Evolutionary conservation across 2,329 filamentous ascomycete species (phyloP).

Genomic region (Clarireedia hainanense): DNA sequence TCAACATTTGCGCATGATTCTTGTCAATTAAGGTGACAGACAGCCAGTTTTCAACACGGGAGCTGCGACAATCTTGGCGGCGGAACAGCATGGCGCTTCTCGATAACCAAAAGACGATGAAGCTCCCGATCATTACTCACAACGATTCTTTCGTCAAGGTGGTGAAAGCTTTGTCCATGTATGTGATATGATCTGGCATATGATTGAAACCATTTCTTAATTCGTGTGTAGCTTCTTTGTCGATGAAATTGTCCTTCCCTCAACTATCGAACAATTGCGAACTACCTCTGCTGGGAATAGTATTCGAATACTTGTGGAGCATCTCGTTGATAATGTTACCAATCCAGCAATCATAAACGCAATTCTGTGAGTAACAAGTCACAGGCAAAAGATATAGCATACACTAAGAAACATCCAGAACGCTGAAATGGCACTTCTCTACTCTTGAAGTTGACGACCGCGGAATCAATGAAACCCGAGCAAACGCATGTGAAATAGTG

Average conservation of each 20-base stretch:
- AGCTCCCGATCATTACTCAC: constrained; percentile 47
- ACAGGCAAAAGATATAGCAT: background rate
- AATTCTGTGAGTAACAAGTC: constrained; percentile 51
- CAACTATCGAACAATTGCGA: constrained; percentile 66
- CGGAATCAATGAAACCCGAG: constrained; percentile 59
- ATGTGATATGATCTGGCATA: constrained; percentile 19
- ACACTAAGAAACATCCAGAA: constrained; percentile 38
- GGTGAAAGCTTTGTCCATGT: constrained; percentile 60
- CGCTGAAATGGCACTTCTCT: constrained; percentile 67
- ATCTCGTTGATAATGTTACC: constrained; percentile 54
- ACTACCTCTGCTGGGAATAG: constrained; percentile 55
- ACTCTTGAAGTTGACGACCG: constrained; percentile 52
- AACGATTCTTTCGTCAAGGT: constrained; percentile 56
- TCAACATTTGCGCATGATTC: too few relatives aligned
- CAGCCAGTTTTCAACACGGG: too few relatives aligned
- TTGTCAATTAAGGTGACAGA: too few relatives aligned
- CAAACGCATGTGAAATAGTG: constrained; percentile 71
- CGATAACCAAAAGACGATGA: constrained; percentile 6
- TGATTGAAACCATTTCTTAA: background rate
- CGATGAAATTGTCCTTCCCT: constrained; percentile 54
- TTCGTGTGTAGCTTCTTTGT: constrained; percentile 47
- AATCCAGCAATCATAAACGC: constrained; percentile 67
- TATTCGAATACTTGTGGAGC: constrained; percentile 51
- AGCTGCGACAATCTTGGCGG: too few relatives aligned
- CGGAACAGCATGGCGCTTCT: background rate